A percentile compares a stretch with the other conserved stretches of the same genome.
Evolutionary conservation across 768 basidiomycete species (phyloP).

Genomic region (Ramaria sp.): DNA sequence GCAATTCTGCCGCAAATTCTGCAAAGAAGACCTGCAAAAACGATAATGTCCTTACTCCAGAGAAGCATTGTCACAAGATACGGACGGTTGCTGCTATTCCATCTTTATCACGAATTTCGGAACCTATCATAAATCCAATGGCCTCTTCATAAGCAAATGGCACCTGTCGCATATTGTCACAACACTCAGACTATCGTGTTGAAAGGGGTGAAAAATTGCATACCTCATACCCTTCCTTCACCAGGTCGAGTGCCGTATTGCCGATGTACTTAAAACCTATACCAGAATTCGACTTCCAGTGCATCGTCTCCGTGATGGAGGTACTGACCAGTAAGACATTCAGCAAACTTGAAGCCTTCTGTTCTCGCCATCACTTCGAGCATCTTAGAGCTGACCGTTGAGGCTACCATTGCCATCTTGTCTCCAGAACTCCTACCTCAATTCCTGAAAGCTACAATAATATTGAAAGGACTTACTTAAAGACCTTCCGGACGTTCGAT

Average conservation of each 20-base stretch:
- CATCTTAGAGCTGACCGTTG: conserved; percentile 89
- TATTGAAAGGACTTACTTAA: conserved; percentile 22
- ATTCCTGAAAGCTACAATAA: neutral
- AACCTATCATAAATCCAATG: conserved; percentile 84
- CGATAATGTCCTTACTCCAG: neutral
- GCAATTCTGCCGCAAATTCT: conserved; percentile 47
- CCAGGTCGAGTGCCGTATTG: conserved; percentile 63
- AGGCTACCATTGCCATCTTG: conserved; percentile 76
- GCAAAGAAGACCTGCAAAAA: conserved; percentile 51
- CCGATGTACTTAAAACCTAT: conserved; percentile 87
- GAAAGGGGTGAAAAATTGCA: neutral
- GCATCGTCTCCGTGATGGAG: conserved; percentile 10
- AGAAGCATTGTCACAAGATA: neutral
- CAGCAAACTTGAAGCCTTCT: conserved; percentile 77
- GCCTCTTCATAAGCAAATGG: conserved; percentile 88
- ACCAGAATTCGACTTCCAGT: conserved; percentile 11
- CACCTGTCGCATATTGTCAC: neutral
- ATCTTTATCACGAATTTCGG: conserved; percentile 75
- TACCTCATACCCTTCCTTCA: conserved; percentile 54
- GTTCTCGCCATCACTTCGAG: conserved; percentile 58
- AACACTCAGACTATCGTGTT: neutral
- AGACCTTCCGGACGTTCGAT: conserved; percentile 33
- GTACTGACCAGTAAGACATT: conserved; percentile 69
- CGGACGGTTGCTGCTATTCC: conserved; percentile 72
- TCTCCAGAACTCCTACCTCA: conserved; percentile 23